A percentile compares a stretch with the other conserved stretches of the same genome.
Conservation (phyloP, 2,329 filamentous ascomycete species). For the Epicoccum sorghinum region DNA sequence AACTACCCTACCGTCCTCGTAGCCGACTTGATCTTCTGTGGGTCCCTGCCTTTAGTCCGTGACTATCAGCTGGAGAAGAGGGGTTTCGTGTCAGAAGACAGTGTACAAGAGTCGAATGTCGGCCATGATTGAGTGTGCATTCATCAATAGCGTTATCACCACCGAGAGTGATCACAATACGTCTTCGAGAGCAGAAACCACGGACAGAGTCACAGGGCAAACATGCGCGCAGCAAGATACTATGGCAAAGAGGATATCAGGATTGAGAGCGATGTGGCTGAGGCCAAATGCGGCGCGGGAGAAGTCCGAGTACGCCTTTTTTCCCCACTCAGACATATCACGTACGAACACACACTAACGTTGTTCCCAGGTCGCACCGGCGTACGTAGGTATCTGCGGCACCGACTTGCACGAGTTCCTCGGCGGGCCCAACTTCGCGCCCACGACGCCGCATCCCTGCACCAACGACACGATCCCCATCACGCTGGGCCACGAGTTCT, state of each 20-base stretch:
- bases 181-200: neutral
- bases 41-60: neutral
- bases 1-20: neutral
- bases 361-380: conserved; percentile 46
- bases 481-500: conserved; percentile 70
- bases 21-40: conserved; percentile 10
- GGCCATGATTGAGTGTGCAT: conserved; percentile 37
- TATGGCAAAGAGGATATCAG: conserved; percentile 63
- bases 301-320: conserved; percentile 53
- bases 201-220: neutral
- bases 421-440: conserved; percentile 56
- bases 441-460: conserved; percentile 61
- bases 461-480: conserved; percentile 64
- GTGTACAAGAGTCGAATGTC: conserved; percentile 22
- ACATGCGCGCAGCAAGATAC: conserved; percentile 62
- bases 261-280: conserved; percentile 56
- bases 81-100: neutral
- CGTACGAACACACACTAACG: neutral
- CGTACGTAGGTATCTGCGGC: conserved; percentile 62
- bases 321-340: neutral
- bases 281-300: conserved; percentile 55
- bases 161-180: conserved; percentile 6
- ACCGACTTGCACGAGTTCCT: conserved; percentile 61
- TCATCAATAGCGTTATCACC: conserved; percentile 35
- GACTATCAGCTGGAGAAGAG: neutral